phyloP scores from a whole-genome alignment of 805 yeast species.

The Wickerhamomyces queroliae region DNA sequence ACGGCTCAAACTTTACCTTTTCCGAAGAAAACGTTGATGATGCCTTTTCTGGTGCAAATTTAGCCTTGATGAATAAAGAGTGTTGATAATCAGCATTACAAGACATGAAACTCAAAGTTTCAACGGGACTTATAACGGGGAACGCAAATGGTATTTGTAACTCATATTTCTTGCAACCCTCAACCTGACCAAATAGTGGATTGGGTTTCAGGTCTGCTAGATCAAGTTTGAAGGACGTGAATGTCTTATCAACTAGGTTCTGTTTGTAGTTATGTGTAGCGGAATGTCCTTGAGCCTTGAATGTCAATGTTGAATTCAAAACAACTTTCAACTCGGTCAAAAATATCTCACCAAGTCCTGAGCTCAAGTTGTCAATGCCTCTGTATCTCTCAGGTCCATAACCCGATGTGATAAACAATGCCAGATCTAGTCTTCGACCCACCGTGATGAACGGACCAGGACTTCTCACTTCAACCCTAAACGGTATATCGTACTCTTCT shows the following conservation, averaged over 20 bases:
- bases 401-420: conserved; percentile 15
- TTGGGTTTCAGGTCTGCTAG: conserved; percentile 1
- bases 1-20: background rate
- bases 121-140: conserved; percentile 23
- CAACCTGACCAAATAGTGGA: background rate
- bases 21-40: background rate
- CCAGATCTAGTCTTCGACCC: conserved; percentile 13
- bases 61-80: too few relatives aligned
- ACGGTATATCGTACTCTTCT: background rate
- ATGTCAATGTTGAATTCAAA: background rate
- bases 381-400: conserved; percentile 15
- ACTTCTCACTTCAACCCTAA: conserved; percentile 1
- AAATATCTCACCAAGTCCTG: conserved; percentile 43
- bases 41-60: too few relatives aligned
- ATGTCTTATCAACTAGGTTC: background rate
- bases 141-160: conserved; percentile 3
- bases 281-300: background rate
- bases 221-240: background rate
- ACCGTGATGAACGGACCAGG: background rate
- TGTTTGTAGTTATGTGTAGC: background rate
- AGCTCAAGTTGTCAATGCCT: conserved; percentile 32
- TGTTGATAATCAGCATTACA: too few relatives aligned
- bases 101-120: too few relatives aligned
- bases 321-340: conserved; percentile 29
- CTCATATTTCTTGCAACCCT: conserved; percentile 39